Conservation (phyloP, 768 basidiomycete genomes). For the Lanmaoa pseudosensibilis region DNA sequence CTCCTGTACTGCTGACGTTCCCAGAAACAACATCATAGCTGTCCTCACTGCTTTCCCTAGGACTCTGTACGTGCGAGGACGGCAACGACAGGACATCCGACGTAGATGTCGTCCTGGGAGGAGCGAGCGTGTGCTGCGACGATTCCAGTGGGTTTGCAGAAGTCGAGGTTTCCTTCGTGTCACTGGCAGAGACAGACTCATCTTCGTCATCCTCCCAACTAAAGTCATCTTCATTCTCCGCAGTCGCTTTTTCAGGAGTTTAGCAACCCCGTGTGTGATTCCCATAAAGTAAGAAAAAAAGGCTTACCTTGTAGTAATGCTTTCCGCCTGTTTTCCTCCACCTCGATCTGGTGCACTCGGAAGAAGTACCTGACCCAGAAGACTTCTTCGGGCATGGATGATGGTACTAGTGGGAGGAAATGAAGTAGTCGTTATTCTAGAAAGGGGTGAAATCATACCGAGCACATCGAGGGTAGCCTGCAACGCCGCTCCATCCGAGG, state of each 20-base stretch:
- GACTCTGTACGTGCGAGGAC: constrained; percentile 39
- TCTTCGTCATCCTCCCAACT: constrained; percentile 94
- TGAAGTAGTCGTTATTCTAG: constrained; percentile 4
- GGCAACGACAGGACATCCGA: constrained; percentile 27
- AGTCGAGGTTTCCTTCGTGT: constrained; percentile 4
- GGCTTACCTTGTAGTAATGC: constrained; percentile 67
- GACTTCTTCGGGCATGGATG: constrained; percentile 54
- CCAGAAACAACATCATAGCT: constrained; percentile 68
- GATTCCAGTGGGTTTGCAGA: constrained; percentile 16
- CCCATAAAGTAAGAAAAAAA: neutral
- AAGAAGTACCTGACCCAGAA: constrained; percentile 95
- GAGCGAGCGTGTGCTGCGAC: constrained; percentile 28
- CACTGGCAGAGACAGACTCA: constrained; percentile 38
- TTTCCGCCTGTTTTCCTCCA: constrained; percentile 78
- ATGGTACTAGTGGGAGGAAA: constrained; percentile 58
- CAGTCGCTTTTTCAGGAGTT: constrained; percentile 42
- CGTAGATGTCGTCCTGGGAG: constrained; percentile 17
- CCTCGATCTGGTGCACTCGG: constrained; percentile 75
- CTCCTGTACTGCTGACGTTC: constrained; percentile 45
- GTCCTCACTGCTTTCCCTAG: constrained; percentile 60
- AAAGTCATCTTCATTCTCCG: constrained; percentile 81
- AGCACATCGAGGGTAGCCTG: constrained; percentile 53
- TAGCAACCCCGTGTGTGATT: neutral
- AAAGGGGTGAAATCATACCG: constrained; percentile 45
- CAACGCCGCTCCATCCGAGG: constrained; percentile 52